A percentile compares a stretch with the other conserved stretches of the same genome.
Evolutionary conservation across 2,329 filamentous ascomycete species (phyloP).

Genomic region (Diaporthe amygdali): DNA sequence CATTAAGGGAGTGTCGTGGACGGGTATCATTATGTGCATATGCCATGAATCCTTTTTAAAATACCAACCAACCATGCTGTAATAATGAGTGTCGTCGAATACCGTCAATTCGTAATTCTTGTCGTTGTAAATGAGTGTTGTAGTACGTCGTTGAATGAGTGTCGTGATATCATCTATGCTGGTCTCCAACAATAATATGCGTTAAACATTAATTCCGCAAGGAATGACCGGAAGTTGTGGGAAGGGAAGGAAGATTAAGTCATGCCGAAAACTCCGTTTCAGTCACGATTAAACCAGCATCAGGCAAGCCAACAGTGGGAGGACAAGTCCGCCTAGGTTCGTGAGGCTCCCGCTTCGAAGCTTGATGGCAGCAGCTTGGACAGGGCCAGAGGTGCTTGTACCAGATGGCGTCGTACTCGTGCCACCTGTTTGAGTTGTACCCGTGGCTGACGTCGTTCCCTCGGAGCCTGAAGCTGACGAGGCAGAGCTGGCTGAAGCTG

Average conservation of each 20-base stretch:
- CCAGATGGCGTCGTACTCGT: not conserved
- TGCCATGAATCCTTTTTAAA: not conserved
- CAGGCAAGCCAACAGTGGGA: constrained; percentile 20
- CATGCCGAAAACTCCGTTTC: not conserved
- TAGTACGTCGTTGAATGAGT: constrained; percentile 6
- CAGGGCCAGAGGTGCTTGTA: constrained; percentile 1
- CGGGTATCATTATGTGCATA: constrained; percentile 19
- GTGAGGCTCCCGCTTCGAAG: not conserved
- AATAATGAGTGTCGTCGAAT: not conserved
- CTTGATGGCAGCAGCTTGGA: not conserved
- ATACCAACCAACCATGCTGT: not conserved
- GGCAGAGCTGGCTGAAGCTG: not conserved
- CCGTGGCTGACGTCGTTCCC: not conserved
- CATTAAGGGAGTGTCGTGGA: constrained; percentile 21
- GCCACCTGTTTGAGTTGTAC: not conserved
- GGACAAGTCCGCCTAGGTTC: not conserved
- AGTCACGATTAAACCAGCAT: constrained; percentile 13
- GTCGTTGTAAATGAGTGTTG: constrained; percentile 3
- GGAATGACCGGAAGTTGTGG: constrained; percentile 7
- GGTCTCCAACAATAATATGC: not conserved
- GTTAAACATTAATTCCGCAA: constrained; percentile 20
- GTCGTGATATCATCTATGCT: constrained; percentile 1
- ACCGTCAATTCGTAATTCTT: not conserved
- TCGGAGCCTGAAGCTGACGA: not conserved
- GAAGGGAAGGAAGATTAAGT: not conserved